Evolutionary conservation across 768 basidiomycete species (phyloP), one percentile per base, ranked within the genome.

Genomic region (Termitomyces eurrhizus): DNA sequence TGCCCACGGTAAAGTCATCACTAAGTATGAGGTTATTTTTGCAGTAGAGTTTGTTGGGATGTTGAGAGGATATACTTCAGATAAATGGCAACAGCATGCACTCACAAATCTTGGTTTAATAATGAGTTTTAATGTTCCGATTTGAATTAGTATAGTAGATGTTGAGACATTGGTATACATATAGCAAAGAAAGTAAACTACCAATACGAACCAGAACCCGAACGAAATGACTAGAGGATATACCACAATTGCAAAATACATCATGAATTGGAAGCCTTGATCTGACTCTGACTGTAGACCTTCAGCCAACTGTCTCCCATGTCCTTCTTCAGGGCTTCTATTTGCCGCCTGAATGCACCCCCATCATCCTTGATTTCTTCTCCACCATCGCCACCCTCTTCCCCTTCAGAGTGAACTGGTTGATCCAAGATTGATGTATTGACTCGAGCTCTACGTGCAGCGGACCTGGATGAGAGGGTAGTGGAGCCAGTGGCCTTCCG

Each of bases 271-370:
- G 52, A 42, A 33, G 57, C 56, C 65, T 63, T 67, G 56, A 68
- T 59, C 57, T 72, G 67, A 44, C 85, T 85, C 75, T 90, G 88
- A 61, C 84, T 90, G 67, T 90, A 87, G 37, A 94, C 91, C 72
- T 89, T 90, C 68, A 95, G 68, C 92, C 92, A 95, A 11, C 87
- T 86, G 26, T 95, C 93, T 2, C 93, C 93, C 80, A 95, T 93
- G 67, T 95, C 93, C 61, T 84, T 80, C 71, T 91, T 86, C 70
- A 95, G 67, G 18, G 87, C 87, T 77, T 95, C 93, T 54, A 95
- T 89, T 66, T 81, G 81, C 58, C 83, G 82, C 51, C 93, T 80
- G 71, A 90, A 92, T 48, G 85, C 81, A 59, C 92, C 92, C 29
- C 82, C 89, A 63, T 83, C 80, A 60, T 81, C 70, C 67, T 78